Evolutionary conservation across 78 protist species (phyloP), one percentile per base, ranked within the genome.

Genomic region (Tieghemostelium lacteum): DNA sequence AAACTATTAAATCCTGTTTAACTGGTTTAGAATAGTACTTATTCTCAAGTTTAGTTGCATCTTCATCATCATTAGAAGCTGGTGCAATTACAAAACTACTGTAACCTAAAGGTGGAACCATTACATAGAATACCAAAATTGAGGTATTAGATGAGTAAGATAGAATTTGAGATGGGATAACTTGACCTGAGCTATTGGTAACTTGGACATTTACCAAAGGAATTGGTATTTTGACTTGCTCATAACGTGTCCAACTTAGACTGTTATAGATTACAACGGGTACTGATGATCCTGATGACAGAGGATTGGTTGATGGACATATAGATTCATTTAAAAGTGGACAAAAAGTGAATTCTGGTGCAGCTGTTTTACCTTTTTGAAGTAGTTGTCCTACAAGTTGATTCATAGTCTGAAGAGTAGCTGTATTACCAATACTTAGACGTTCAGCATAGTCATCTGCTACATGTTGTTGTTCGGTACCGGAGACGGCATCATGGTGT

Each of bases 401-500:
- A 24, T 71, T 37, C 2, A 77, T 5, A 0, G 73, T 39, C 4
- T 10, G 5, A 34, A 57, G 31, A 2, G 89, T 37, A 4, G 69
- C 64, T n/a, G 22, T 8, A 57, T 75, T 55, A 50, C 94, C 96
- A 24, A 77, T 80, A 6, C 87, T 26, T 10, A 96, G 61, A 24
- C 96, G 94, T 19, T 24, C 33, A 2, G 88, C 95, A 73, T 97
- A 97, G 75, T 97, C 99, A 24, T 73, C 73, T 8, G 97, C 93
- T 8, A 96, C 98, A 42, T 64, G 69, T 57, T 95, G 96, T 61
- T 86, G 49, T 28, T 76, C 94, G 10, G 99, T 97, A 29, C 99
- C 99, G 1, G 92, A 24, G 12, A 96, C 87, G 0, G 92, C 99
- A 29, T 97, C 99, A 89, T 97, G 99, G 39, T 97, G 99, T 71